Conservation (phyloP, 1,139 yeast species). For the Pichia inconspicua region DNA sequence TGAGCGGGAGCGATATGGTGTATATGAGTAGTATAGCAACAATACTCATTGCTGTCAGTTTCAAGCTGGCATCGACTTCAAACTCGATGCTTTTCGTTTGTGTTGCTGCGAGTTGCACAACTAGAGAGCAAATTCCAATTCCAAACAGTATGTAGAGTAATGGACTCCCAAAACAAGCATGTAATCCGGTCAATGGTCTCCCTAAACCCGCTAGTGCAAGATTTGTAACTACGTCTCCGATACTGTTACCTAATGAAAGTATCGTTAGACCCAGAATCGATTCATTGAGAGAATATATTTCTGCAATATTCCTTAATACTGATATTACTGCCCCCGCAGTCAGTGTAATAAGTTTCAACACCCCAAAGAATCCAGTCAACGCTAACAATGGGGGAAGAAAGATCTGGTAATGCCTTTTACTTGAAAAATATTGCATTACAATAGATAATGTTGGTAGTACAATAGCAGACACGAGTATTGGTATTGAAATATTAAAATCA, state of each 20-base stretch:
- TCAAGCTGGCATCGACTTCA: slow-evolving; percentile 22
- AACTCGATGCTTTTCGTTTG: slow-evolving; percentile 17
- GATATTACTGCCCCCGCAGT: slow-evolving; percentile 25
- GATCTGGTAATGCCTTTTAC: slow-evolving; percentile 5
- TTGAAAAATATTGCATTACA: slow-evolving; percentile 6
- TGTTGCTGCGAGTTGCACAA: slow-evolving; percentile 24
- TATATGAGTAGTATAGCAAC: slow-evolving; percentile 25
- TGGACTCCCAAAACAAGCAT: slow-evolving; percentile 56
- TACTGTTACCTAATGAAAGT: slow-evolving; percentile 48
- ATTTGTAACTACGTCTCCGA: slow-evolving; percentile 50
- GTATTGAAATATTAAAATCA: slow-evolving; percentile 11
- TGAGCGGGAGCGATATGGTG: slow-evolving; percentile 29
- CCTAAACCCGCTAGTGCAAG: slow-evolving; percentile 46
- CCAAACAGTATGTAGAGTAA: slow-evolving; percentile 41
- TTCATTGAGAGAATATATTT: slow-evolving; percentile 25
- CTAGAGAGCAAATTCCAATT: slow-evolving; percentile 33
- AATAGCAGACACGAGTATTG: slow-evolving; percentile 3
- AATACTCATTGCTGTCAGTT: slow-evolving; percentile 32
- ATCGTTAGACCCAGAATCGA: slow-evolving; percentile 39
- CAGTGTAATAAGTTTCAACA: slow-evolving; percentile 23
- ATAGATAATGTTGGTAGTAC: slow-evolving; percentile 1
- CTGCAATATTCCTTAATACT: slow-evolving; percentile 24
- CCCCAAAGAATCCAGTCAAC: slow-evolving; percentile 23
- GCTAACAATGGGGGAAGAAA: slow-evolving; percentile 11
- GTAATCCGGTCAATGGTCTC: slow-evolving; percentile 48